Evolutionary conservation across 768 basidiomycete species (phyloP), one percentile per base, ranked within the genome.

Genomic region (Chiua virens): DNA sequence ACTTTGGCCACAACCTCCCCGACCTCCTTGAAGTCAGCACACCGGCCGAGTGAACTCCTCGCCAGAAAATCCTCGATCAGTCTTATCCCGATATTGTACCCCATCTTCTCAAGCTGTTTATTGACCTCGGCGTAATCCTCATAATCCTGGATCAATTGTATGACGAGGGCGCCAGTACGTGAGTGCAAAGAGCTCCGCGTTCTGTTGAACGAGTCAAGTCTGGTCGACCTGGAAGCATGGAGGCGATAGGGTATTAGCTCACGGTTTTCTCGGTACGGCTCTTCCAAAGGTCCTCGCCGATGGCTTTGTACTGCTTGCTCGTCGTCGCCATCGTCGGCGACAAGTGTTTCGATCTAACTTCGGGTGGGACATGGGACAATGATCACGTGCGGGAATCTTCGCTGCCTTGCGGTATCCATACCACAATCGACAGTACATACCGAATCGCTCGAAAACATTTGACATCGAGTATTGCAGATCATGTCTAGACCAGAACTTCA

Each of bases 41-140:
- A 99, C 58, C 92, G 78, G n/a, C 90, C 92, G 18, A 97, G 67
- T n/a, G 80, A 84, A 55, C 93, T 94, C 65, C 91, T 84, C 21
- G 97, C 96, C 42, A 99, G 79, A 64, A 99, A 97, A 66, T 99
- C 97, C 66, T 99, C 97, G 50, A 99, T 97, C 47, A 99, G 73
- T 35, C 97, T 79, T 21, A 87, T 96, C 23, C 97, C 97, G 52
- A 99, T 98, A 66, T 95, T 97, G 71, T 97, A 98, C 4, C 97
- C 97, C 96, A 98, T 98, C 75, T 94, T 96, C 62, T 99, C 96
- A 3, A 99, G 85, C 68, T 99, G 95, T 69, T 92, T 95, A 71
- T 92, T 92, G 55, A 92, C 90, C 67, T 96, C 92, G 14, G 79
- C 80, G 66, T 97, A 98, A 75, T 99, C 95, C 64, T 99, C 97